Conservation (phyloP, 192 early-diverging fungal species). For the Chytriomyces hyalinus region DNA sequence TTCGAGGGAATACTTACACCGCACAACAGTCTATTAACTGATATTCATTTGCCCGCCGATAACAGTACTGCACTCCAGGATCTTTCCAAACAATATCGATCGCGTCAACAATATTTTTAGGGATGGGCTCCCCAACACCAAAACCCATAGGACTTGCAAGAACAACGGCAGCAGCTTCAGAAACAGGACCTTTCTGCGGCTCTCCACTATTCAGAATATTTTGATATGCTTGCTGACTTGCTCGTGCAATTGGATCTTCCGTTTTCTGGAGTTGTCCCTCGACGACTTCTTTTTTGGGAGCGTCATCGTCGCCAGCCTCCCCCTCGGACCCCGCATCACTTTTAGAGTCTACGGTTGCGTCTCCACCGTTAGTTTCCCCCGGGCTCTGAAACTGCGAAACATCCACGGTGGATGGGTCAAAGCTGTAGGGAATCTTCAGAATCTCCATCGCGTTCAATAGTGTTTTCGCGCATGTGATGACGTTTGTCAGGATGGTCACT, state of each 20-base stretch:
- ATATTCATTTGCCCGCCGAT: constrained; percentile 45
- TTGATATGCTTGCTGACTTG: neutral
- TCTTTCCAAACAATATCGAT: constrained; percentile 50
- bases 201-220: neutral
- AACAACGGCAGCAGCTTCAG: constrained; percentile 33
- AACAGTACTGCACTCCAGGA: constrained; percentile 45
- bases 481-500: constrained; percentile 44
- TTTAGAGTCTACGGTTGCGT: neutral
- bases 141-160: constrained; percentile 26
- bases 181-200: constrained; percentile 1
- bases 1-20: constrained; percentile 40
- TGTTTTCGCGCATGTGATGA: constrained; percentile 44
- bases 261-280: constrained; percentile 22
- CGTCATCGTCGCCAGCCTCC: constrained; percentile 1
- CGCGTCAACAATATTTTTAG: constrained; percentile 28
- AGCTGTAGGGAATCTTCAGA: constrained; percentile 38
- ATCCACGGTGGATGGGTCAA: constrained; percentile 16
- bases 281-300: constrained; percentile 23
- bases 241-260: constrained; percentile 28
- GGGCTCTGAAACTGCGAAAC: neutral
- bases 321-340: constrained; percentile 8
- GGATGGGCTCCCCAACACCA: constrained; percentile 47
- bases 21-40: constrained; percentile 51
- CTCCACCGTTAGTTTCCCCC: neutral
- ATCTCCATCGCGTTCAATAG: constrained; percentile 45